phyloP scores from a whole-genome alignment of 192 early-diverging fungal species.

The Chytriomyces sp. region DNA sequence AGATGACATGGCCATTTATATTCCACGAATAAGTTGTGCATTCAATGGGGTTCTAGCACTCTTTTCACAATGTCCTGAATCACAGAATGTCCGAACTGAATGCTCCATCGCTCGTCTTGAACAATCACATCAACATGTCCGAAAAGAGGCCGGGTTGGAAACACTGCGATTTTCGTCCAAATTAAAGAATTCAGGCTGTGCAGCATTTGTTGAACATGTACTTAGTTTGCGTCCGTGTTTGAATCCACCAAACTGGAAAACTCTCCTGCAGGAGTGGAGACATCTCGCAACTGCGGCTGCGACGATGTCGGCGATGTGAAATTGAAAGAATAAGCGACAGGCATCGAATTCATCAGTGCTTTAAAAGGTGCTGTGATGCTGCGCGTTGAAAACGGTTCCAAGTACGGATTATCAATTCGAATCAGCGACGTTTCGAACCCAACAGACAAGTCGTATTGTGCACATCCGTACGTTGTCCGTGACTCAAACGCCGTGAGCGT shows the following conservation, averaged over 20 bases:
- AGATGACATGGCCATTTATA: too few species aligned
- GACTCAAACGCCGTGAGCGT: background rate
- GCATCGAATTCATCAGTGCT: conserved; percentile 1
- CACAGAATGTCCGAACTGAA: conserved; percentile 17
- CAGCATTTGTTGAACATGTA: background rate
- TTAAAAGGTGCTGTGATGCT: background rate
- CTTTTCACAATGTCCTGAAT: conserved; percentile 6
- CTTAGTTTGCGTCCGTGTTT: background rate
- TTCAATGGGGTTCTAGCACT: background rate
- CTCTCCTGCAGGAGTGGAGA: background rate
- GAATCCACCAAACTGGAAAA: background rate
- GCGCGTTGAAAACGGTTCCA: too few species aligned
- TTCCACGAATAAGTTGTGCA: too few species aligned
- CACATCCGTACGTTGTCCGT: conserved; percentile 18
- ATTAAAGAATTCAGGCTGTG: background rate
- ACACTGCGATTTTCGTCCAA: conserved; percentile 14
- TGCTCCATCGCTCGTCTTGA: background rate
- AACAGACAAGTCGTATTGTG: background rate
- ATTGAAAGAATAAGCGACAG: background rate
- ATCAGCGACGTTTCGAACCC: conserved; percentile 9
- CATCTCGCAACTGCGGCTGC: background rate
- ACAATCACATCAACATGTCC: conserved; percentile 21
- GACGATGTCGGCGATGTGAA: background rate
- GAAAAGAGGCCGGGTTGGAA: conserved; percentile 9
- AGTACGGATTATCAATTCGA: background rate